Base-by-base conservation (phyloP, 2,329 filamentous ascomycete genomes). In the Ophiostoma pallidulum region DNA sequence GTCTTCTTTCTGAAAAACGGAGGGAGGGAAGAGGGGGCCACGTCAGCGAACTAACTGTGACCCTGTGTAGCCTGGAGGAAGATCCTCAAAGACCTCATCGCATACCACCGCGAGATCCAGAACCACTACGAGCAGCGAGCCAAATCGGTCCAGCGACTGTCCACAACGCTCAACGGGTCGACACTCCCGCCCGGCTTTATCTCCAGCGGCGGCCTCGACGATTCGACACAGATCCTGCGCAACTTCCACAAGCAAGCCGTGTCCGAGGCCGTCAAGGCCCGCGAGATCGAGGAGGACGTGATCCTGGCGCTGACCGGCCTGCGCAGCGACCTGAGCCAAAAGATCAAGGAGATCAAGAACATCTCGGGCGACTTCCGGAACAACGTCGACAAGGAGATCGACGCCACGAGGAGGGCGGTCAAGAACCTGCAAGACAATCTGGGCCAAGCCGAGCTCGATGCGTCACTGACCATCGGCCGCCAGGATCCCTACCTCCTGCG, bases 331-430 rank as follows among this genome's bases (percentile, higher is more conserved):
- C 72, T 98, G 16, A 84, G 85, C 52, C 88, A 94, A 63, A 98
- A 98, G 70, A 94, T 94, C 65, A 98, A 97, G 66, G 92, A 98
- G 67, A 98, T 98, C 69, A 95, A 94, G 68, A 84, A 81, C 56
- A 71, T 98, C 14, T 86, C 88, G 6, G 86, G 89, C 14, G 92
- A 98, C 64, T 98, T 98, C 68, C 95, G 95, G 68, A 98, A 95
- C 62, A 86, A 84, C 0, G 89, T 98, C 9, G 88, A 95, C 22
- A 95, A 91, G 68, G 92, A 97, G 65, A 91, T 94, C 71, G 90
- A 96, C 18, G 71, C 65, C 16, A 96, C 92, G 0, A 77, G 82
- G 52, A 87, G 80, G 62, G 83, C 84, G 14, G 86, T 97, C 22
- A 81, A 82, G 45, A 74, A 80, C 28, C 71, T 96, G n/a, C 83